phyloP scores from a whole-genome alignment of 176 grass and related monocot genomes.

The Oryza meridionalis region DNA sequence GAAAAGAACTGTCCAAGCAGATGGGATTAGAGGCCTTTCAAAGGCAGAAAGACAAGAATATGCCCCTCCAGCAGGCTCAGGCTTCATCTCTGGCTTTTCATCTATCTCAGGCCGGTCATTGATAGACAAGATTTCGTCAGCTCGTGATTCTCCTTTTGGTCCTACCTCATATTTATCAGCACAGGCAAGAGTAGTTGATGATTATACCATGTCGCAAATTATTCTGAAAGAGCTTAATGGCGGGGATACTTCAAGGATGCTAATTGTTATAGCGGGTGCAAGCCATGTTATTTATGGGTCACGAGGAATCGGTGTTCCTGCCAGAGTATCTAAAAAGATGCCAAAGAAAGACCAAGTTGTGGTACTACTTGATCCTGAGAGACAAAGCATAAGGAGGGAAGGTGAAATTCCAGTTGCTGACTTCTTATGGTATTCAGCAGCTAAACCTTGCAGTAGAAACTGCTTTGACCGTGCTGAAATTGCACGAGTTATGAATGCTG shows the following conservation, averaged over 20 bases:
- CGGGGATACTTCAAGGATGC: constrained; percentile 53
- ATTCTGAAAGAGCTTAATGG: constrained; percentile 71
- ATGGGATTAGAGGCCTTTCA: constrained; percentile 78
- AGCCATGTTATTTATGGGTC: constrained; percentile 94
- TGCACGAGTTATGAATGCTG: constrained; percentile 97
- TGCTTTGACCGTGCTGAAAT: constrained; percentile 98
- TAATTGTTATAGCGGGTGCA: constrained; percentile 82
- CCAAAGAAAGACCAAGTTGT: constrained; percentile 91
- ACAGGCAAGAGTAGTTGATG: constrained; percentile 89
- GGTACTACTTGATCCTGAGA: constrained; percentile 94
- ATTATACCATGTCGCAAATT: constrained; percentile 88
- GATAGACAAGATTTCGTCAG: constrained; percentile 79
- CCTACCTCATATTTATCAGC: constrained; percentile 80
- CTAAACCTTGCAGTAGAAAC: constrained; percentile 93
- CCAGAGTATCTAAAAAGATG: constrained; percentile 84
- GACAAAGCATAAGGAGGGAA: constrained; percentile 86
- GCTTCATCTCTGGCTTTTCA: constrained; percentile 93
- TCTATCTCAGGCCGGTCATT: constrained; percentile 75
- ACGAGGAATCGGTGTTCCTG: constrained; percentile 84
- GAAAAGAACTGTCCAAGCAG: constrained; percentile 83
- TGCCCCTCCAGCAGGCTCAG: constrained; percentile 82
- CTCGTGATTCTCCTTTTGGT: constrained; percentile 59
- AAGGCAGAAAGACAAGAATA: constrained; percentile 79
- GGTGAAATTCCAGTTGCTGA: constrained; percentile 89
- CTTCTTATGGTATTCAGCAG: constrained; percentile 96